These are phyloP conservation scores for Quercus lobata DNA, from an alignment of 331 rosid genomes.

Conservation along the genomic window DNA sequence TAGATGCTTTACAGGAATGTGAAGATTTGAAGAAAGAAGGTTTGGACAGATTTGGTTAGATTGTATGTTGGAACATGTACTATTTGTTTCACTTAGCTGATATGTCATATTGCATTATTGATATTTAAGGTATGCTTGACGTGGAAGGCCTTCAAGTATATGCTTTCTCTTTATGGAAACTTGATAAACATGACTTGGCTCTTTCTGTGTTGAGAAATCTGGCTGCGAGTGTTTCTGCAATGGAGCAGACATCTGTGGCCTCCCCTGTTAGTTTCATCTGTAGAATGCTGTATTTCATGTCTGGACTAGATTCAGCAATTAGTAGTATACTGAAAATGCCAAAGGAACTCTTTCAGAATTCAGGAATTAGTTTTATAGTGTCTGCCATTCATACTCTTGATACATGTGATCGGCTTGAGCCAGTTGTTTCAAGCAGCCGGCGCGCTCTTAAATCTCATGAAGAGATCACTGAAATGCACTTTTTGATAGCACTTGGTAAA, in stretches of 20 bases:
- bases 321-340: slow-evolving; percentile 69
- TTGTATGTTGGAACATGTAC: neutral
- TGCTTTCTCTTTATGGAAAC: slow-evolving; percentile 82
- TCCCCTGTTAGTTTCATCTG: slow-evolving; percentile 66
- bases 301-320: slow-evolving; percentile 69
- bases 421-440: slow-evolving; percentile 54
- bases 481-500: slow-evolving; percentile 78
- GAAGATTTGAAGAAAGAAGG: slow-evolving; percentile 80
- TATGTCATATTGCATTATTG: slow-evolving; percentile 10
- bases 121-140: slow-evolving; percentile 67
- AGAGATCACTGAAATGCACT: slow-evolving; percentile 73
- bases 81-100: neutral
- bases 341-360: slow-evolving; percentile 59
- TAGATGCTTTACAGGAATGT: slow-evolving; percentile 76
- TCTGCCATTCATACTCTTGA: slow-evolving; percentile 81
- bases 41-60: slow-evolving; percentile 4
- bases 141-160: slow-evolving; percentile 70
- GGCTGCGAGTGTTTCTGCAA: slow-evolving; percentile 47
- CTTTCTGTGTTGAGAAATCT: slow-evolving; percentile 60
- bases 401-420: slow-evolving; percentile 49
- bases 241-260: slow-evolving; percentile 50
- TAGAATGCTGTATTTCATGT: slow-evolving; percentile 55
- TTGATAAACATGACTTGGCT: slow-evolving; percentile 61
- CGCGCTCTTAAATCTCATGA: slow-evolving; percentile 48
- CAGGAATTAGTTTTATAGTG: slow-evolving; percentile 62